Base-by-base conservation (phyloP, 2,329 filamentous ascomycete species). In the Penicillium sp. region DNA sequence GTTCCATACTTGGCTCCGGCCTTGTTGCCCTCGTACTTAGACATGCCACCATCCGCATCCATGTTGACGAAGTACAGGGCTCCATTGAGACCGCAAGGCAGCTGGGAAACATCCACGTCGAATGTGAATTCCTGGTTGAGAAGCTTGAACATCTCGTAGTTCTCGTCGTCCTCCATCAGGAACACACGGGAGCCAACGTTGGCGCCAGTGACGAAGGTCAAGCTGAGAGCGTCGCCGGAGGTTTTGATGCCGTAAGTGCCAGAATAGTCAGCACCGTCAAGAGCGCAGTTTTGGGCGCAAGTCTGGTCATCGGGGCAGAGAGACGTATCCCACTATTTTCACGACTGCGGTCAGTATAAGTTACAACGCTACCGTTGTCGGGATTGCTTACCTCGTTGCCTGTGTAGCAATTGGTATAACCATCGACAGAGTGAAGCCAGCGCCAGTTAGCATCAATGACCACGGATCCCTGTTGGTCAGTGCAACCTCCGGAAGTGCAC, bases 71-170 rank as follows among this genome's bases (percentile, higher is more conserved):
- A 76, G 72, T 88, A 88, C 39, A 88, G 72, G 38, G 85, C 85
- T 46, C 84, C 85, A 69, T 89, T 88, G 51, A 88, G 71, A 52
- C 86, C 86, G 62, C 86, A 89, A 52, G 80, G 79, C 16, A 87
- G 73, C 59, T 79, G 77, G 34, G 83, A 86, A 37, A 86, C 80
- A 64, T 88, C 85, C 22, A 87, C 84, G 47, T 87, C 84, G 54
- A 88, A 87, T 46, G 82, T 84, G 71, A 88, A 83, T 68, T 88
- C 85, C 63, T 84, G 78, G 69, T 81, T 82, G 46, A 82, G 74
- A 50, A 87, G 74, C 51, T 80, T 77, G 71, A 87, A 83, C 64
- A 79, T 77, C 71, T 86, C 72, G 69, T 88, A 88, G 51, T 78
- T 79, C 58, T 73, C 75, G 37, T 83, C 79, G 43, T 75, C 72